A percentile compares a stretch with the other conserved stretches of the same genome.
Evolutionary conservation across 805 yeast genomes (phyloP).

Genomic region (Kazachstania bromeliacearum): DNA sequence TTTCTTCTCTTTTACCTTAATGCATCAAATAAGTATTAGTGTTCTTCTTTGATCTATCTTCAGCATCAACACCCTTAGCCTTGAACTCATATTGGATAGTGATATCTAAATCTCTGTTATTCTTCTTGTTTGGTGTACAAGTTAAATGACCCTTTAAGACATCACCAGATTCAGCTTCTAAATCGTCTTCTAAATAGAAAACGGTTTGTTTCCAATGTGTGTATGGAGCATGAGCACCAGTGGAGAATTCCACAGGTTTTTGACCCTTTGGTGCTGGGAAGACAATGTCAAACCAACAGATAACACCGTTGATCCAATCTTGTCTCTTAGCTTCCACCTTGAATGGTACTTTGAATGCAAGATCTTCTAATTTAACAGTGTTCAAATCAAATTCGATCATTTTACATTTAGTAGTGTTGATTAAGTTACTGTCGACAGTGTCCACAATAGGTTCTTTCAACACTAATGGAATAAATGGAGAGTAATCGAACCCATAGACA

Average conservation of each 20-base stretch:
- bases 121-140: slow-evolving; percentile 63
- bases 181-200: slow-evolving; percentile 75
- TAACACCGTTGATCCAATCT: slow-evolving; percentile 79
- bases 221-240: slow-evolving; percentile 89
- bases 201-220: slow-evolving; percentile 99
- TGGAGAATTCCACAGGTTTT: slow-evolving; percentile 63
- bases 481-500: slow-evolving; percentile 92
- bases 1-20: slow-evolving; percentile 21
- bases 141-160: slow-evolving; percentile 58
- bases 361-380: slow-evolving; percentile 74
- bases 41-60: slow-evolving; percentile 49
- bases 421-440: slow-evolving; percentile 71
- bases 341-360: slow-evolving; percentile 68
- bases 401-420: slow-evolving; percentile 63
- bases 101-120: slow-evolving; percentile 87
- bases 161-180: slow-evolving; percentile 72
- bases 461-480: slow-evolving; percentile 80
- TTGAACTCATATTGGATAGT: slow-evolving; percentile 48
- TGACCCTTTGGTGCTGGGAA: slow-evolving; percentile 54
- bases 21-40: slow-evolving; percentile 65
- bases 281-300: slow-evolving; percentile 91
- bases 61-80: slow-evolving; percentile 35
- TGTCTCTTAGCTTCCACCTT: slow-evolving; percentile 62
- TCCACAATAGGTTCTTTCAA: slow-evolving; percentile 94
- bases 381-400: slow-evolving; percentile 80